Percentiles rank a stretch among this genome's conserved stretches.
Conservation (phyloP, 2,329 filamentous ascomycete genomes). For the Myriosclerotinia scirpicola region DNA sequence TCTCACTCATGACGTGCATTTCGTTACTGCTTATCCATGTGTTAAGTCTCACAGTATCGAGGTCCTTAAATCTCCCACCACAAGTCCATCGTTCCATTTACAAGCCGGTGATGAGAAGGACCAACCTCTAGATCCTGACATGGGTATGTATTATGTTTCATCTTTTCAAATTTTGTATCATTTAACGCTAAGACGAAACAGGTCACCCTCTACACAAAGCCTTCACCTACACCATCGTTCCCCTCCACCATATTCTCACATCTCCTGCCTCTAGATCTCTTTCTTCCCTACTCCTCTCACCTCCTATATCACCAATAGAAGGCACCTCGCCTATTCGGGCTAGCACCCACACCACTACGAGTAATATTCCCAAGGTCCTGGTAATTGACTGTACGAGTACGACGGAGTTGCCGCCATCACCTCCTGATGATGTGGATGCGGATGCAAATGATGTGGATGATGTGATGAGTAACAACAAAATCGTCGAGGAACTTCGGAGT, state of each 20-base stretch:
- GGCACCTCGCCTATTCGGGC: slow-evolving; percentile 29
- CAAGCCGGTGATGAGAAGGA: slow-evolving; percentile 39
- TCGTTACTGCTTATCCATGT: slow-evolving; percentile 67
- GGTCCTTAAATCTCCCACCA: slow-evolving; percentile 58
- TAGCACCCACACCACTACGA: slow-evolving; percentile 42
- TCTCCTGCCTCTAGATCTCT: slow-evolving; percentile 27
- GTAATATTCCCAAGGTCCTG: slow-evolving; percentile 47
- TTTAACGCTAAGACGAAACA: slow-evolving; percentile 33
- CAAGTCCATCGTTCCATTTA: slow-evolving; percentile 60
- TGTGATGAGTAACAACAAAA: not conserved
- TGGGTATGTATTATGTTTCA: slow-evolving; percentile 5
- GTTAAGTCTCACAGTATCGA: slow-evolving; percentile 57
- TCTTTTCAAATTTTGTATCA: not conserved
- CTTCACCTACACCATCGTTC: slow-evolving; percentile 60
- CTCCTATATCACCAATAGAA: slow-evolving; percentile 36
- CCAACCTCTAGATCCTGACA: slow-evolving; percentile 12
- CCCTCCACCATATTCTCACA: slow-evolving; percentile 55
- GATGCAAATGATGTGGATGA: not conserved
- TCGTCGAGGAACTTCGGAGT: not conserved
- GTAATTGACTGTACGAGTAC: slow-evolving; percentile 59
- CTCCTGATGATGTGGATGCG: slow-evolving; percentile 4
- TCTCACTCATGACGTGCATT: slow-evolving; percentile 59
- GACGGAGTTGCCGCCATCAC: slow-evolving; percentile 35
- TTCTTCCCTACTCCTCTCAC: slow-evolving; percentile 35
- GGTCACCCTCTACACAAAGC: slow-evolving; percentile 64